These are phyloP conservation scores for Chytriomyces sp. DNA, from an alignment of 192 early-diverging fungal species.

Conservation along the genomic window DNA sequence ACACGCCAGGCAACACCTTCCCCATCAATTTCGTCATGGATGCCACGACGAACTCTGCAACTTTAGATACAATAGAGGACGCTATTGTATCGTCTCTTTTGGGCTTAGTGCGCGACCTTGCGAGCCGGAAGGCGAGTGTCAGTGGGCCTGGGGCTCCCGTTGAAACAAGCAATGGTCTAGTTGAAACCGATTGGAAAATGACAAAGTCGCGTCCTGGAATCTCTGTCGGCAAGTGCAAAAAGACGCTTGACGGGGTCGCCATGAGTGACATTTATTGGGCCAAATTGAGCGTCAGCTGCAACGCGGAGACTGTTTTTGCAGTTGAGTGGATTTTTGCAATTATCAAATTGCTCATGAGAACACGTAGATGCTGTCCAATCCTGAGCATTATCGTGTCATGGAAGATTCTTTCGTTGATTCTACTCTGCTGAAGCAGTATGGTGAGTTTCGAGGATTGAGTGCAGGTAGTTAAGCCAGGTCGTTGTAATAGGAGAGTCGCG, in stretches of 20 bases:
- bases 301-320: constrained; percentile 49
- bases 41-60: not conserved
- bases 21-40: too few species aligned
- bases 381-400: constrained; percentile 48
- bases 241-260: constrained; percentile 39
- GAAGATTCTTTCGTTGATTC: constrained; percentile 44
- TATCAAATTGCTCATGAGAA: not conserved
- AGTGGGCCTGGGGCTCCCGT: not conserved
- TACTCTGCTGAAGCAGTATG: constrained; percentile 36
- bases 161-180: not conserved
- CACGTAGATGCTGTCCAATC: constrained; percentile 55
- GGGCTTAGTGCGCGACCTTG: not conserved
- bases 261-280: constrained; percentile 21
- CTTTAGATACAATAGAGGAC: not conserved
- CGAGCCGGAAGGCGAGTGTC: not conserved
- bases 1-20: too few species aligned
- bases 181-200: constrained; percentile 44
- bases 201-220: constrained; percentile 42
- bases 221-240: constrained; percentile 41
- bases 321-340: constrained; percentile 20
- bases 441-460: too few species aligned
- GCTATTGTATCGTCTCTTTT: not conserved
- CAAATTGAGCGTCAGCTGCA: constrained; percentile 37
- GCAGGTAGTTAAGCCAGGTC: too few species aligned
- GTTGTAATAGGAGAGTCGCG: constrained; percentile 32